Evolutionary conservation across 805 yeast species (phyloP), one percentile per base, ranked within the genome.

Genomic region (Debaryomyces tyrocola): DNA sequence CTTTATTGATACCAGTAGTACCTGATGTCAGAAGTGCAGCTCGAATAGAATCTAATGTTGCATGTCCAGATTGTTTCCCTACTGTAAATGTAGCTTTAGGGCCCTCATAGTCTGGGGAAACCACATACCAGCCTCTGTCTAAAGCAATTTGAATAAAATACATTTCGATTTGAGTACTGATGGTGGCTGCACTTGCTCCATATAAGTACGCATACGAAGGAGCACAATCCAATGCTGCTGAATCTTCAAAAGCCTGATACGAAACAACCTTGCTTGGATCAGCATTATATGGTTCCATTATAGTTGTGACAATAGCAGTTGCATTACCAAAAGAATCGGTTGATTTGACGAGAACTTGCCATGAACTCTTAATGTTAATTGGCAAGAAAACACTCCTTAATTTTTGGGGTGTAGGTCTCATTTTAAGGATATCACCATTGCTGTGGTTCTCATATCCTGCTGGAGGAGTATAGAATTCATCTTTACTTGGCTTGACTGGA

Each of bases 81-180:
- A 59, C 70, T 5, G 66, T 55, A 44, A 62, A 70, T 1, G 66
- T 60, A 0, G 64, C 54, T 18, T 56, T 56, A 2, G 61, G 59
- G 2, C 75, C 74, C 45, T 69, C 68, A 43, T 67, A 66, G 49
- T 68, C 74, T 0, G 74, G 65, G 4, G 58, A 52, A 1, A 64
- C 60, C 4, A 69, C 68, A 48, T 53, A 63, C 56, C 63, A 69
- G 6, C 74, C 75, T 46, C 45, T 41, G 21, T 60, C 46, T 36
- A 62, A 54, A 20, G 59, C 60, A 10, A 49, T 53, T 24, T 50
- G 60, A 29, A 57, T 45, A 14, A 53, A 50, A 12, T 43, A 45
- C 45, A 47, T 50, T 46, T 56, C 64, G 1, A 53, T 48, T 43
- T 53, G 51, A 1, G 54, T 39, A 11, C 41, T 36, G 20, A 55